A percentile compares a stretch with the other conserved stretches of the same genome.
phyloP scores from a whole-genome alignment of 345 rosid genomes.

The Brassica carinata region DNA sequence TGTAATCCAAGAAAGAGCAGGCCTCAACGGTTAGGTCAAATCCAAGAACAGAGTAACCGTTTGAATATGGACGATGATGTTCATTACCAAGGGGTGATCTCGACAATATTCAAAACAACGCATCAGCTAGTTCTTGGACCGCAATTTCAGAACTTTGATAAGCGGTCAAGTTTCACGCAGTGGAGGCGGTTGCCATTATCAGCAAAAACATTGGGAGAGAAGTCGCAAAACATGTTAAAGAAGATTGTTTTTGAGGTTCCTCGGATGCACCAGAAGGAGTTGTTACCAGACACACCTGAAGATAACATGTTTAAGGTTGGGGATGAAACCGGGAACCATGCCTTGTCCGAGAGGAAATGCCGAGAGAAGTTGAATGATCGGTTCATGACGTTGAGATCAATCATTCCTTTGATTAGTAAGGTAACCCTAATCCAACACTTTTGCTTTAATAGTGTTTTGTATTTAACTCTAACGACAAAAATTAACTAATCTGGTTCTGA shows the following conservation, averaged over 20 bases:
- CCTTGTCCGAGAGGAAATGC: constrained; percentile 51
- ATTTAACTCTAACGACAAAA: not conserved
- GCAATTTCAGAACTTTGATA: constrained; percentile 46
- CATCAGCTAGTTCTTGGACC: constrained; percentile 59
- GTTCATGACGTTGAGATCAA: constrained; percentile 61
- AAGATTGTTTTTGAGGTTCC: constrained; percentile 78
- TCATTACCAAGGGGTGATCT: constrained; percentile 66
- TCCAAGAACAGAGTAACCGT: constrained; percentile 47
- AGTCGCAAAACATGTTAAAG: constrained; percentile 67
- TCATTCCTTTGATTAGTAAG: constrained; percentile 71
- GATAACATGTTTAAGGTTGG: constrained; percentile 42
- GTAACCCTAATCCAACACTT: constrained; percentile 43
- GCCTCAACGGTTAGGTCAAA: constrained; percentile 34
- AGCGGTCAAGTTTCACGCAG: constrained; percentile 58
- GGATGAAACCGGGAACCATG: constrained; percentile 51
- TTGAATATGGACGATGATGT: constrained; percentile 49
- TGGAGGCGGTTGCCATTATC: constrained; percentile 54
- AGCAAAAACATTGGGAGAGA: constrained; percentile 29
- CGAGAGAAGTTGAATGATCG: constrained; percentile 59
- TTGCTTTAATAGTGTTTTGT: not conserved
- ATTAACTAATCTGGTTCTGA: not conserved
- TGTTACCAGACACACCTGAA: constrained; percentile 41
- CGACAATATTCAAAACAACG: constrained; percentile 65
- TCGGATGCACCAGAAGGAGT: constrained; percentile 47
- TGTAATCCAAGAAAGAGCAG: constrained; percentile 41